Conservation (phyloP, 805 yeast genomes). For the Kuraishia ogatae region DNA sequence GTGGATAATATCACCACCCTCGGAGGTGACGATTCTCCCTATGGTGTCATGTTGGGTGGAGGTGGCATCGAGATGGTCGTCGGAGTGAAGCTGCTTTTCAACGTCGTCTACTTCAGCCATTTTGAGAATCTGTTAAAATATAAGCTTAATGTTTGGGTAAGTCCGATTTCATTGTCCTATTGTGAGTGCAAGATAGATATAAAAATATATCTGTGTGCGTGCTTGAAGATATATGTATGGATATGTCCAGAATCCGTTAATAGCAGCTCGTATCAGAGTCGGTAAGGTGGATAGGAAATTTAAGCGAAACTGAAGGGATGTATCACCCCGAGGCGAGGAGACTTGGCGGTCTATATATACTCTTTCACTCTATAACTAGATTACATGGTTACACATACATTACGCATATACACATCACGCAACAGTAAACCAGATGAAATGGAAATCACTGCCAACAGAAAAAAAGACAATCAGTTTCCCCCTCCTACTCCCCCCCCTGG, state of each 20-base stretch:
- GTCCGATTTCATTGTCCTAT: background rate
- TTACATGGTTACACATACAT: background rate
- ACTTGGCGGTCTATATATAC: background rate
- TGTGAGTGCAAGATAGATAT: background rate
- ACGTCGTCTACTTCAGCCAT: slow-evolving; percentile 1
- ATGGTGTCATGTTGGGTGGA: background rate
- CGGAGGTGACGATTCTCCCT: slow-evolving; percentile 1
- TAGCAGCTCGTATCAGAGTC: too few relatives aligned
- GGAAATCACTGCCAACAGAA: background rate
- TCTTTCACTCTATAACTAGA: background rate
- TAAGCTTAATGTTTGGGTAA: background rate
- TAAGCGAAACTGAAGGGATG: background rate
- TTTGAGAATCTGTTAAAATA: background rate
- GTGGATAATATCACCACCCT: slow-evolving; percentile 53
- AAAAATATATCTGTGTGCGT: too few relatives aligned
- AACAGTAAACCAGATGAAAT: background rate
- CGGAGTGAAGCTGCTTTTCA: slow-evolving; percentile 1
- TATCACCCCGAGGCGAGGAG: background rate
- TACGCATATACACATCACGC: background rate
- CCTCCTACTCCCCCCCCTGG: background rate
- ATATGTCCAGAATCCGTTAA: too few relatives aligned
- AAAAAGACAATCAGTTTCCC: background rate
- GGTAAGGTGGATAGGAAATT: background rate
- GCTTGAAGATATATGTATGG: too few relatives aligned
- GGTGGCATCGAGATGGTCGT: background rate